Conservation (phyloP, 2,329 filamentous ascomycete genomes). For the Beauveria varroae region DNA sequence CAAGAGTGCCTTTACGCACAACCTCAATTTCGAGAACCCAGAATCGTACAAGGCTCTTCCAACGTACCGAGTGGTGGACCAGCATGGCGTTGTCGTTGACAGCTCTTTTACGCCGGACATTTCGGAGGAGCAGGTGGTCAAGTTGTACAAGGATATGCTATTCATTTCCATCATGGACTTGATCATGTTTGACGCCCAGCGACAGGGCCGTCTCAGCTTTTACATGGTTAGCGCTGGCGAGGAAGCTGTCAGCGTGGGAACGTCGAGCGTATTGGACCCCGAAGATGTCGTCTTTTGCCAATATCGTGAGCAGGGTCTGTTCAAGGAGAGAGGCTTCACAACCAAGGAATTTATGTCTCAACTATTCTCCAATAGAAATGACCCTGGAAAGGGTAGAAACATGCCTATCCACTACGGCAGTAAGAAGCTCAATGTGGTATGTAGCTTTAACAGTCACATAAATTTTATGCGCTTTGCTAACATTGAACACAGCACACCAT, state of each 20-base stretch:
- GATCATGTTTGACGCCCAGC: conserved; percentile 96
- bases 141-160: conserved; percentile 59
- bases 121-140: conserved; percentile 51
- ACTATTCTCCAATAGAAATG: conserved; percentile 79
- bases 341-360: conserved; percentile 92
- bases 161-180: conserved; percentile 80
- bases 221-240: conserved; percentile 97
- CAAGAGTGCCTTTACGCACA: conserved; percentile 83
- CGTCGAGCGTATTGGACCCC: conserved; percentile 73
- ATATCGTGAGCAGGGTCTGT: conserved; percentile 89
- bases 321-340: conserved; percentile 80
- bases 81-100: conserved; percentile 79
- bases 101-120: conserved; percentile 61
- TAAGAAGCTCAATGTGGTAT: conserved; percentile 71
- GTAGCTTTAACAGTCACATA: conserved; percentile 21
- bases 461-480: conserved; percentile 1
- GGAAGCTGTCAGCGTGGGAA: conserved; percentile 88
- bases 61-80: conserved; percentile 87
- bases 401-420: conserved; percentile 98
- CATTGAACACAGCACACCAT: conserved; percentile 60
- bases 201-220: conserved; percentile 88
- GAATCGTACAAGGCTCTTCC: conserved; percentile 68
- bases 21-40: conserved; percentile 70
- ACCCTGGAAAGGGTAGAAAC: conserved; percentile 75
- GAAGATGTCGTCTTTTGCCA: conserved; percentile 89